phyloP scores from a whole-genome alignment of 805 yeast genomes.

The Ogataea ganodermae region DNA sequence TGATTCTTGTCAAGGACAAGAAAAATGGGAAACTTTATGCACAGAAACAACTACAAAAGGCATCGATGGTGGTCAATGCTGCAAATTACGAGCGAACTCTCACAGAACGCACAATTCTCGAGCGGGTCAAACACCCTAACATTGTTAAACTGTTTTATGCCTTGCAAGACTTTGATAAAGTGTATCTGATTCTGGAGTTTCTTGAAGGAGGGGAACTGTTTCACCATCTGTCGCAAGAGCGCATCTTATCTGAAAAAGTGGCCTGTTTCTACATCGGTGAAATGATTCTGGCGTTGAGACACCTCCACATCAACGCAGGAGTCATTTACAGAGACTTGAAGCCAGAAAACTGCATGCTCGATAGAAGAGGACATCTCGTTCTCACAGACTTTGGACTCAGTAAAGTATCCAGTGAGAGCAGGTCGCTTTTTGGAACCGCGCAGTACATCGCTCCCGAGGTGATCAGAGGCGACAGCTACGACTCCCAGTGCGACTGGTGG shows the following conservation, averaged over 20 bases:
- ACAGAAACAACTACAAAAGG: conserved; percentile 82
- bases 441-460: conserved; percentile 93
- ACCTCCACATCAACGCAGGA: conserved; percentile 70
- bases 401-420: conserved; percentile 49
- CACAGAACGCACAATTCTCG: conserved; percentile 74
- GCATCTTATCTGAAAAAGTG: conserved; percentile 57
- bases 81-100: conserved; percentile 72
- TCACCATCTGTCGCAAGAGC: conserved; percentile 54
- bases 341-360: conserved; percentile 85
- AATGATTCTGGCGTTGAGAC: conserved; percentile 72
- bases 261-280: conserved; percentile 82
- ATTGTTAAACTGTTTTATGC: conserved; percentile 83
- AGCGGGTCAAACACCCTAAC: conserved; percentile 73
- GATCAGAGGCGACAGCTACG: conserved; percentile 73
- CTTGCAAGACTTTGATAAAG: conserved; percentile 74
- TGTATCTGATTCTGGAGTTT: conserved; percentile 76
- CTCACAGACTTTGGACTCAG: conserved; percentile 85
- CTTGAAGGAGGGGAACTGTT: conserved; percentile 89
- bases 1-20: conserved; percentile 69
- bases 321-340: conserved; percentile 85
- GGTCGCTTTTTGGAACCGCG: conserved; percentile 71
- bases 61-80: conserved; percentile 64
- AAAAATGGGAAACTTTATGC: conserved; percentile 70
- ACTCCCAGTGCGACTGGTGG: conserved; percentile 88
- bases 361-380: conserved; percentile 75